Conservation (phyloP, 1,284 basidiomycete species). For the Leccinum holopus region DNA sequence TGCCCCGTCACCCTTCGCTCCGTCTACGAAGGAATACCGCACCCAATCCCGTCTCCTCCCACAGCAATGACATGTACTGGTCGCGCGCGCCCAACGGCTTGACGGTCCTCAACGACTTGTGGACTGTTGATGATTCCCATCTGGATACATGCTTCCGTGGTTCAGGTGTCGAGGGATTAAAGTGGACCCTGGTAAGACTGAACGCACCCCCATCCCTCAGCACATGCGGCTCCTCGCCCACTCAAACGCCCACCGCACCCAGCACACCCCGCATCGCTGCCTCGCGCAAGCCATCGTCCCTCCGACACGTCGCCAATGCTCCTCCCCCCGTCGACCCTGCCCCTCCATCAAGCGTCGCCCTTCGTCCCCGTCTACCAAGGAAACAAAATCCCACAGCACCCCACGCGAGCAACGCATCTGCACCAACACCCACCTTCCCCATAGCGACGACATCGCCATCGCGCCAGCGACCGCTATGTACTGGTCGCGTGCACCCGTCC, state of each 20-base stretch:
- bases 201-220: conserved; percentile 35
- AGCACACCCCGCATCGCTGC: conserved; percentile 31
- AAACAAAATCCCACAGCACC: conserved; percentile 19
- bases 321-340: conserved; percentile 13
- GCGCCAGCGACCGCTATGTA: conserved; percentile 72
- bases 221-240: conserved; percentile 28
- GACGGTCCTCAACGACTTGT: conserved; percentile 88
- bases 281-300: conserved; percentile 31
- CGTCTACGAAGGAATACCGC: conserved; percentile 26
- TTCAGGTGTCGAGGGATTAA: conserved; percentile 42
- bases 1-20: conserved; percentile 27
- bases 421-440: conserved; percentile 52
- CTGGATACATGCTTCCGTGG: conserved; percentile 28
- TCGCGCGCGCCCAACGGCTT: conserved; percentile 68
- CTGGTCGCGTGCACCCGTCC: conserved; percentile 82
- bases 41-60: too few relatives aligned
- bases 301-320: conserved; percentile 29
- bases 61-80: too few relatives aligned
- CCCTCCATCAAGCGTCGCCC: conserved; percentile 26
- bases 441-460: conserved; percentile 53
- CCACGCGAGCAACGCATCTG: conserved; percentile 36
- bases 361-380: conserved; percentile 32
- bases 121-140: conserved; percentile 72
- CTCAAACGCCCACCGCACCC: conserved; percentile 21
- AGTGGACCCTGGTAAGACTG: conserved; percentile 62